Conservation (phyloP, 768 basidiomycete genomes). For the Kwoniella newhampshirensis region DNA sequence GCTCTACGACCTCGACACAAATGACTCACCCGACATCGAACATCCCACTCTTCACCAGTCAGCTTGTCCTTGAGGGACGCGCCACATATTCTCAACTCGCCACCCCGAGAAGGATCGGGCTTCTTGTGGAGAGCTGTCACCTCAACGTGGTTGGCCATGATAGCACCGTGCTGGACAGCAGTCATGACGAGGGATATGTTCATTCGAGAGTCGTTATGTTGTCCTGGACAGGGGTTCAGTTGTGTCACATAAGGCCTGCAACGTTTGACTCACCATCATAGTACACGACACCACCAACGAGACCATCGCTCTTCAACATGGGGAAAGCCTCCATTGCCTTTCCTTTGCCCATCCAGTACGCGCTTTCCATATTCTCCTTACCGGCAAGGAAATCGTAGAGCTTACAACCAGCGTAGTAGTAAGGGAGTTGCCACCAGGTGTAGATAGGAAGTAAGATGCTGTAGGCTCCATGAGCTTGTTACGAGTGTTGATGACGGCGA, state of each 20-base stretch:
- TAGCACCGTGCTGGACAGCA: conserved; percentile 86
- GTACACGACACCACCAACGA: conserved; percentile 93
- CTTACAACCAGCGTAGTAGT: conserved; percentile 93
- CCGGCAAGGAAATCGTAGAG: conserved; percentile 94
- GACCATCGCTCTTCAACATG: conserved; percentile 87
- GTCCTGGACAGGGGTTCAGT: conserved; percentile 60
- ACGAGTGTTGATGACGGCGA: neutral
- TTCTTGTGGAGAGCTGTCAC: conserved; percentile 74
- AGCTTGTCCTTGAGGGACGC: conserved; percentile 77
- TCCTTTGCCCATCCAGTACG: conserved; percentile 91
- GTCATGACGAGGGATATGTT: conserved; percentile 93
- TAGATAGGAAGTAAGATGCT: conserved; percentile 93
- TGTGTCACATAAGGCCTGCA: neutral
- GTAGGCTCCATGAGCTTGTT: conserved; percentile 4
- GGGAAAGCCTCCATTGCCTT: conserved; percentile 94
- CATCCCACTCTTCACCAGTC: conserved; percentile 76
- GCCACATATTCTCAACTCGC: conserved; percentile 66
- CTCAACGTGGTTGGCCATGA: conserved; percentile 83
- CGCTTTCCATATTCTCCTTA: conserved; percentile 92
- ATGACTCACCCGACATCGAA: conserved; percentile 69
- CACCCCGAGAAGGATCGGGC: conserved; percentile 43
- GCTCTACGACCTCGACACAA: neutral
- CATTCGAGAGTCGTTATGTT: conserved; percentile 98
- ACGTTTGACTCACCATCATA: conserved; percentile 72
- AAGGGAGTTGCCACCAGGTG: conserved; percentile 97